Evolutionary conservation across 495 filamentous ascomycete genomes (phyloP), one percentile per base, ranked within the genome.

Genomic region (Bathelium albidoporum): DNA sequence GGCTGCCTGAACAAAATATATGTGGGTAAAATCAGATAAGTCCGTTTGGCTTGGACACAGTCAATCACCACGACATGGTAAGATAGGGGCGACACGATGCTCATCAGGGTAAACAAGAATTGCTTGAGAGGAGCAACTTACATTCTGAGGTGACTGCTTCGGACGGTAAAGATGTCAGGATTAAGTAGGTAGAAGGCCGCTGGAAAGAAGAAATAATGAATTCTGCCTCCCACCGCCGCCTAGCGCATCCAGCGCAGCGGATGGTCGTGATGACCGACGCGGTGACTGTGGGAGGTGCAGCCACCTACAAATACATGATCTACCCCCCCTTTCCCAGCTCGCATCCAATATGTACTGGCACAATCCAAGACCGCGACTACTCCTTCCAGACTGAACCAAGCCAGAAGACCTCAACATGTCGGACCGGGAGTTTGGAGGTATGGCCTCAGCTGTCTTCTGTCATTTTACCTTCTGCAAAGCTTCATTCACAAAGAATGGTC

Each of bases 41-140:
- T 89, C 90, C 85, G 81, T 95, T 95, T 92, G 90, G 90, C 87
- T 82, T 79, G 80, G 89, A 91, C 87, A 84, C n/a, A 87, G 89
- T 90, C 86, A 77, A 83, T 94, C 90, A 92, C 88, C 90, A 95
- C 75, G 62, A 76, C 75, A 73, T 80, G 77, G 87, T 93, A 83
- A 84, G 89, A 91, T 91, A 89, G 89, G 89, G 89, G 89, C 89
- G 89, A 93, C 89, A 94, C 83, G 80, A 78, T 80, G 79, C 80
- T 94, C 89, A 93, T 94, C 89, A 90, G 85, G 71, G 73, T 75
- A 78, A 63, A 69, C 60, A 44, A 10, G 3, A 10, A n/a, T 3
- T 3, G 4, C 20, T 9, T 10, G 4, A 49, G 9, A 18, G 20
- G 20, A 49, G 43, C 43, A 14, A 49, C 43, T 49, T n/a, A 49